These are phyloP conservation scores for Claviceps sp. DNA, from an alignment of 2,329 filamentous ascomycete genomes.

Conservation along the genomic window DNA sequence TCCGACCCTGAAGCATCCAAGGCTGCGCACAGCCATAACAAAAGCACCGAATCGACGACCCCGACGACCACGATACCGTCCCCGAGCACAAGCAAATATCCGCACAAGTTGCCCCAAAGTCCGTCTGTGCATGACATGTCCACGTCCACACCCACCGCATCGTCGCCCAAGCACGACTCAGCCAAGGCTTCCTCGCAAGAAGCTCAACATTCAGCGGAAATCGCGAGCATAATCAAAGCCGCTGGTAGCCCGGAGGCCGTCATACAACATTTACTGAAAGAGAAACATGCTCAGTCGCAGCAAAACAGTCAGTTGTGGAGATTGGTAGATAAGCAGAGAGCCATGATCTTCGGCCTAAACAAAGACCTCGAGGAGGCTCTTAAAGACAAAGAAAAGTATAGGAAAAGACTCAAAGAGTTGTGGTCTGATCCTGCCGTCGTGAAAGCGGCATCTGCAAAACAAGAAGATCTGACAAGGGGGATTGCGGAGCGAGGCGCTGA, in stretches of 20 bases:
- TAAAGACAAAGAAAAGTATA: slow-evolving; percentile 90
- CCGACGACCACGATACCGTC: slow-evolving; percentile 34
- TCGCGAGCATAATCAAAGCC: slow-evolving; percentile 64
- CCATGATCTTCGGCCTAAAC: slow-evolving; percentile 86
- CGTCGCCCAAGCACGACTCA: slow-evolving; percentile 45
- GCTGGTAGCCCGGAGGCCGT: slow-evolving; percentile 84
- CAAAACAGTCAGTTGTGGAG: slow-evolving; percentile 93
- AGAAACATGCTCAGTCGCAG: slow-evolving; percentile 76
- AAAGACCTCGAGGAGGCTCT: slow-evolving; percentile 83
- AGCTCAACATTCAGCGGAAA: slow-evolving; percentile 54
- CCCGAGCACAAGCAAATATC: slow-evolving; percentile 24
- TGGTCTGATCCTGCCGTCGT: slow-evolving; percentile 28
- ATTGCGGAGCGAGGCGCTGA: slow-evolving; percentile 4
- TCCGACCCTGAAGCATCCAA: slow-evolving; percentile 31
- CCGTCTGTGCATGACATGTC: slow-evolving; percentile 82
- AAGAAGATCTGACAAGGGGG: slow-evolving; percentile 5
- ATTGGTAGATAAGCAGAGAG: slow-evolving; percentile 87
- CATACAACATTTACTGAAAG: slow-evolving; percentile 75
- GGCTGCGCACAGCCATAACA: slow-evolving; percentile 26
- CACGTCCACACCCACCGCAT: slow-evolving; percentile 70
- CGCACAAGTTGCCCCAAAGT: slow-evolving; percentile 46
- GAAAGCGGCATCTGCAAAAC: slow-evolving; percentile 13
- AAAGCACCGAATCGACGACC: slow-evolving; percentile 23
- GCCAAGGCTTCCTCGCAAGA: slow-evolving; percentile 42
- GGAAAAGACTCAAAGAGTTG: slow-evolving; percentile 75